Conservation (phyloP, 495 filamentous ascomycete species). For the Aspergillus mulundensis region DNA sequence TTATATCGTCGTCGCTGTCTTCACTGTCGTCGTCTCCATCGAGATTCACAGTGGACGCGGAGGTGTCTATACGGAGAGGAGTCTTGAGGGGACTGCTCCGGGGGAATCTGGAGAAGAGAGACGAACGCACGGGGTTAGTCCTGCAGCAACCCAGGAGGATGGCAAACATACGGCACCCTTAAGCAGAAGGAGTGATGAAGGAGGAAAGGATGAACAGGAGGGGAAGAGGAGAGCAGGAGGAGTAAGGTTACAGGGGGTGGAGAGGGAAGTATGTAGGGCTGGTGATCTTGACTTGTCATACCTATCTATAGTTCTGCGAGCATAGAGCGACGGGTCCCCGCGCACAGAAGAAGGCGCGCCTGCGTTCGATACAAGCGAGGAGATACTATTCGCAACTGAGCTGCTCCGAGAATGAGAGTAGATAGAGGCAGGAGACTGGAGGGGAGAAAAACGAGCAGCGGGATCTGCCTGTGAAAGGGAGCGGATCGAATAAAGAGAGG, state of each 20-base stretch:
- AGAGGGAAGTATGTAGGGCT: slow-evolving; percentile 13
- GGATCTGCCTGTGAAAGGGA: slow-evolving; percentile 29
- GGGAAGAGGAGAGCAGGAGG: slow-evolving; percentile 4
- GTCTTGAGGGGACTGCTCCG: slow-evolving; percentile 29
- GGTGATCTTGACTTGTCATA: slow-evolving; percentile 31
- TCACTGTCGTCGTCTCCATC: slow-evolving; percentile 32
- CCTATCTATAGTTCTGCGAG: slow-evolving; percentile 30
- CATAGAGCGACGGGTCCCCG: slow-evolving; percentile 31
- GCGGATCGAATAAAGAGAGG: slow-evolving; percentile 23
- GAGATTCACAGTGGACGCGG: slow-evolving; percentile 24
- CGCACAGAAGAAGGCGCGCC: slow-evolving; percentile 23
- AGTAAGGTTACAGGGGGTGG: slow-evolving; percentile 10
- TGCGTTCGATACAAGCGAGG: slow-evolving; percentile 8
- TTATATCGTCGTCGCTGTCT: slow-evolving; percentile 24
- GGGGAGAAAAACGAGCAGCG: slow-evolving; percentile 11
- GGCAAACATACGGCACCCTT: slow-evolving; percentile 5
- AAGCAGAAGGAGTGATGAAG: slow-evolving; percentile 7
- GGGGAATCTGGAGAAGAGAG: slow-evolving; percentile 33
- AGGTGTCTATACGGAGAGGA: slow-evolving; percentile 38
- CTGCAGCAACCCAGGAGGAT: slow-evolving; percentile 15
- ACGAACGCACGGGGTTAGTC: slow-evolving; percentile 30
- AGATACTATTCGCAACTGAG: slow-evolving; percentile 6
- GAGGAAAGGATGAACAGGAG: slow-evolving; percentile 11
- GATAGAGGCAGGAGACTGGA: slow-evolving; percentile 21
- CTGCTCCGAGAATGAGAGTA: slow-evolving; percentile 10